Base-by-base conservation (phyloP, 2,329 filamentous ascomycete species). In the Thielaviopsis musarum region DNA sequence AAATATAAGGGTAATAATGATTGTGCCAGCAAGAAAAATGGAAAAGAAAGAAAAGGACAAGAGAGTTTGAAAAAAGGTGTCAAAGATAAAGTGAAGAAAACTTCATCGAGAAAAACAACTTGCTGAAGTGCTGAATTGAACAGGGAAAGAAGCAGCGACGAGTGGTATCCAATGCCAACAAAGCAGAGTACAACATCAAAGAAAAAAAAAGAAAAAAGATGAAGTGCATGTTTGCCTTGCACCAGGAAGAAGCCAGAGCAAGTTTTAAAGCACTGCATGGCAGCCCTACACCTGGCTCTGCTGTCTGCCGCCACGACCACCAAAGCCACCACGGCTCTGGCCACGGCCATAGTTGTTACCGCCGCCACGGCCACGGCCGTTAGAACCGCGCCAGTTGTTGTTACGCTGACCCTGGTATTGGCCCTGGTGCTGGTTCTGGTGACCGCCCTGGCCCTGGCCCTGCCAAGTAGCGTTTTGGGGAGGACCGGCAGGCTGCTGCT, bases 291-390 rank as follows among this genome's bases (percentile, higher is more conserved):
- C 22, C 48, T 58, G 45, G 49, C 41, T 52, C 49, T 60, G 56
- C 34, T 60, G 49, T 57, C 61, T 57, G 51, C 61, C 55, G 24
- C 61, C 61, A 21, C 61, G 58, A 19, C 61, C 68, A 26, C 66
- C 67, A 13, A 67, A 65, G 21, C 68, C 65, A 52, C 58, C 52
- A 52, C 61, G 58, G 30, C 67, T 65, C 34, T 69, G 66, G 28
- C 68, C 65, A 24, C 62, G 38, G 26, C 58, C 67, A 54, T 66
- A 67, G 63, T 49, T 49, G 45, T 21, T 21, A 9, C 67, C 66
- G 9, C 67, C 66, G 62, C 60, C 57, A 54, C 57, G 60, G 24
- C 60, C 57, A 54, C 60, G 60, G 24, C 56, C 56, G 38, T 62
- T 62, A 6, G 56, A 34, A 10, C 45, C 54, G 41, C 57, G 60